Evolutionary conservation across 805 yeast species (phyloP).

Genomic region (Torulaspora franciscae): DNA sequence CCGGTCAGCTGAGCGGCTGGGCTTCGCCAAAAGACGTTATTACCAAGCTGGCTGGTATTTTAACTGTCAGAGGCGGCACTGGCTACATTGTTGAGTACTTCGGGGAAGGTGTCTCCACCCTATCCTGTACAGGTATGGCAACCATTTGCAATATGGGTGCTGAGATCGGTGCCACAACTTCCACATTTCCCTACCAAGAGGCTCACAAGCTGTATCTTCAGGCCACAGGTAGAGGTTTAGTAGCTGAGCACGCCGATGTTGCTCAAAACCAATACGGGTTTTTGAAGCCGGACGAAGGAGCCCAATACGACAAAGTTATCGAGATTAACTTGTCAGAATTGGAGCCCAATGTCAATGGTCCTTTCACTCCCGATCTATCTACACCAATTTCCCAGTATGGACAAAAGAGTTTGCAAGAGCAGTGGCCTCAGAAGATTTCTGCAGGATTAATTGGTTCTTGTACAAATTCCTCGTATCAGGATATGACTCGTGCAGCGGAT

Average conservation of each 20-base stretch:
- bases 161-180: slow-evolving; percentile 98
- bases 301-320: slow-evolving; percentile 86
- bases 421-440: slow-evolving; percentile 81
- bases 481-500: slow-evolving; percentile 94
- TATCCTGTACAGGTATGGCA: slow-evolving; percentile 98
- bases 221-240: slow-evolving; percentile 78
- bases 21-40: slow-evolving; percentile 96
- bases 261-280: slow-evolving; percentile 50
- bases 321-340: slow-evolving; percentile 82
- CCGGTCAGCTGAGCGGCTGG: slow-evolving; percentile 90
- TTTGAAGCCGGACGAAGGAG: slow-evolving; percentile 80
- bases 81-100: slow-evolving; percentile 94
- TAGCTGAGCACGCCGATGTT: slow-evolving; percentile 75
- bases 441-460: slow-evolving; percentile 98
- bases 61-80: slow-evolving; percentile 97
- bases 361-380: slow-evolving; percentile 96
- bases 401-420: slow-evolving; percentile 59
- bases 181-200: slow-evolving; percentile 89
- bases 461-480: slow-evolving; percentile 97
- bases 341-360: slow-evolving; percentile 96
- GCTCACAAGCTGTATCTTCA: slow-evolving; percentile 73
- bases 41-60: slow-evolving; percentile 81
- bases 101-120: slow-evolving; percentile 85
- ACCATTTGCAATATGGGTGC: slow-evolving; percentile 99
- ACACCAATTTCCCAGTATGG: slow-evolving; percentile 86